Evolutionary conservation across 495 filamentous ascomycete genomes (phyloP).

Genomic region (Penicillium bovifimosum): DNA sequence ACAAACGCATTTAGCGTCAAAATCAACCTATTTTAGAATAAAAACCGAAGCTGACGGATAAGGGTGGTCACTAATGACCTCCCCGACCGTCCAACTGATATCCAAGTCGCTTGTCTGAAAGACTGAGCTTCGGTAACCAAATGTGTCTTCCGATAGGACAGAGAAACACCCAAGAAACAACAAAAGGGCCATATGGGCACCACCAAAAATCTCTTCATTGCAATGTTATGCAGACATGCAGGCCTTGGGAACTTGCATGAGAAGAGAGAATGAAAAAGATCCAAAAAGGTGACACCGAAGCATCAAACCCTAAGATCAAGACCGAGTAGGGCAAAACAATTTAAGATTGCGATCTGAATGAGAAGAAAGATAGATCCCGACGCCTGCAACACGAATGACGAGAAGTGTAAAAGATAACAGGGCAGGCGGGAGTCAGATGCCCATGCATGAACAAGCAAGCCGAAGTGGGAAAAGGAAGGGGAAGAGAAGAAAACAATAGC

Average conservation of each 20-base stretch:
- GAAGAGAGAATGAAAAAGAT: not conserved
- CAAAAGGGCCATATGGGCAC: conserved; percentile 3
- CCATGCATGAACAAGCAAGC: conserved; percentile 24
- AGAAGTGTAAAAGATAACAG: conserved; percentile 36
- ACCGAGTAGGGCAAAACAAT: conserved; percentile 14
- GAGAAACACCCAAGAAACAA: conserved; percentile 1
- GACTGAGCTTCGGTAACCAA: not conserved
- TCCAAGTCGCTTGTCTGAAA: conserved; percentile 2
- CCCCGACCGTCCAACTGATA: conserved; percentile 9
- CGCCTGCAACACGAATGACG: conserved; percentile 27
- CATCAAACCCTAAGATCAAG: conserved; percentile 7
- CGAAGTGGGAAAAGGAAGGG: not conserved
- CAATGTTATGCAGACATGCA: conserved; percentile 4
- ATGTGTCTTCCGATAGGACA: conserved; percentile 7
- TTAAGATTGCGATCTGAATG: conserved; percentile 25
- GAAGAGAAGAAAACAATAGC: conserved; percentile 16
- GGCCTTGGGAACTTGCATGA: conserved; percentile 1
- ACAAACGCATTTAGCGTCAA: conserved; percentile 15
- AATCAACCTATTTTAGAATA: conserved; percentile 15
- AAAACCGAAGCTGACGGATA: conserved; percentile 11
- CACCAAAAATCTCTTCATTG: not conserved
- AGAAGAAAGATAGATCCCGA: conserved; percentile 29
- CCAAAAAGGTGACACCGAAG: conserved; percentile 2
- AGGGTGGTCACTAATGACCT: conserved; percentile 14
- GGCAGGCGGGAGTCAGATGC: conserved; percentile 22